Base-by-base conservation (phyloP, 225 moss, liverwort and hornwort species). In the Bryum argenteum region DNA sequence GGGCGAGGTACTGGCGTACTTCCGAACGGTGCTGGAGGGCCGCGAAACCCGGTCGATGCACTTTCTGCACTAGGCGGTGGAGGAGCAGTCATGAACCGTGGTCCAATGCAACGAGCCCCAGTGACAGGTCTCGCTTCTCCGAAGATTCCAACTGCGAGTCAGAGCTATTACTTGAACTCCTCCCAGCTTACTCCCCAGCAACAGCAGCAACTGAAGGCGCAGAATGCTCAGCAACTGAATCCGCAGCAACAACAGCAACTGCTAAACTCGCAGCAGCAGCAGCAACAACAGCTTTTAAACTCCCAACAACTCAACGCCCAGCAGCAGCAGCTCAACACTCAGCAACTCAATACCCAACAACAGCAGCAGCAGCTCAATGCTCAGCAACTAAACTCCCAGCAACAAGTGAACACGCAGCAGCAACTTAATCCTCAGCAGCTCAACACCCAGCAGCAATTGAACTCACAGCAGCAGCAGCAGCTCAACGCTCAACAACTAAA, bases 21-120 rank as follows among this genome's bases (percentile, higher is more conserved):
- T 51, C 81, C 82, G 4, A 91, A 73, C 69, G 72, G 84, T 57
- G 75, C 72, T 58, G 80, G 80, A 69, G 87, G 86, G 47, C 86
- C 85, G 68, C 89, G 92, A 69, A 89, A 75, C 44, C 82, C 78
- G 66, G 89, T 92, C 59, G 97, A 94, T 65, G 88, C 77, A 66
- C 71, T 94, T 58, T 81, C 92, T 18, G 84, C 86, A 13, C 80
- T 99, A 66, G 84, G 84, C 44, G 87, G 87, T 76, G 53, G 84
- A 20, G 91, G 63, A 77, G 74, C 54, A 88, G 78, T 58, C 33
- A 33, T 33, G 33, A 85, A 76, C 67, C 75, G 91, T 75, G 88
- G 83, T 62, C 79, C 87, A 33, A 47, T 99, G 54, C 98, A 94
- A 74, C 85, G 94, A 75, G 70, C 86, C 63, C 77, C 89, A 72